Percentiles rank a stretch among this genome's conserved stretches.
These are phyloP conservation scores for Hypoxylon sp. DNA, from an alignment of 2,329 filamentous ascomycete species.

Conservation along the genomic window DNA sequence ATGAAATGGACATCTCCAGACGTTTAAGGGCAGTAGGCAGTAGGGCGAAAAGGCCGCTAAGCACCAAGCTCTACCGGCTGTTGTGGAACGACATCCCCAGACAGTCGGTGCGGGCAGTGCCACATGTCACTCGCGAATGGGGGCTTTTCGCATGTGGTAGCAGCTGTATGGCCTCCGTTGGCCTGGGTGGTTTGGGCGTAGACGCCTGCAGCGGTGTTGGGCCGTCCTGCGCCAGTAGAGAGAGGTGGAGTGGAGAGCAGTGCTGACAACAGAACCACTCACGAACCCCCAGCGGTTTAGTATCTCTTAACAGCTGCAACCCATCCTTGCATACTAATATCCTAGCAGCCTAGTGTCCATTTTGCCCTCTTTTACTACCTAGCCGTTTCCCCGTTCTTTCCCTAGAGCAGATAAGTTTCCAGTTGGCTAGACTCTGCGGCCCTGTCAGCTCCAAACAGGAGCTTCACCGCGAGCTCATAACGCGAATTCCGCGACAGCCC, in stretches of 20 bases:
- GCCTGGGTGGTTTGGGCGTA: conserved; percentile 47
- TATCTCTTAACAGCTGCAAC: conserved; percentile 43
- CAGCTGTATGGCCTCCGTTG: conserved; percentile 45
- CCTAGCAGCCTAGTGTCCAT: conserved; percentile 12
- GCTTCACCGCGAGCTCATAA: conserved; percentile 27
- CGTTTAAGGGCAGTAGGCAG: conserved; percentile 37
- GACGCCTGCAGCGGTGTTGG: conserved; percentile 47
- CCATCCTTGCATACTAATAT: conserved; percentile 42
- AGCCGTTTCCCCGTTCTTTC: conserved; percentile 30
- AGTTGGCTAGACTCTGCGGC: conserved; percentile 32
- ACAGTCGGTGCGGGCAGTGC: conserved; percentile 47
- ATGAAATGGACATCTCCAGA: conserved; percentile 38
- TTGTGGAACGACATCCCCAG: conserved; percentile 47
- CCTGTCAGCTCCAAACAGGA: conserved; percentile 33
- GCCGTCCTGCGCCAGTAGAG: conserved; percentile 49
- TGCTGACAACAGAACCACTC: conserved; percentile 38
- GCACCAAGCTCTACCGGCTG: conserved; percentile 40
- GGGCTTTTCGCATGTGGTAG: conserved; percentile 50
- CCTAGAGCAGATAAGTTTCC: conserved; percentile 21
- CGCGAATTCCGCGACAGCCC: conserved; percentile 32
- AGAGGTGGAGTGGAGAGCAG: conserved; percentile 41
- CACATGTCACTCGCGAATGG: conserved; percentile 52
- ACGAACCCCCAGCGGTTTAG: conserved; percentile 27
- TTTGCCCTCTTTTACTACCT: conserved; percentile 32
- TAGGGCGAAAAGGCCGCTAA: conserved; percentile 41